phyloP scores from a whole-genome alignment of 352 stramenopile species.

The Globisporangium mamillatum region DNA sequence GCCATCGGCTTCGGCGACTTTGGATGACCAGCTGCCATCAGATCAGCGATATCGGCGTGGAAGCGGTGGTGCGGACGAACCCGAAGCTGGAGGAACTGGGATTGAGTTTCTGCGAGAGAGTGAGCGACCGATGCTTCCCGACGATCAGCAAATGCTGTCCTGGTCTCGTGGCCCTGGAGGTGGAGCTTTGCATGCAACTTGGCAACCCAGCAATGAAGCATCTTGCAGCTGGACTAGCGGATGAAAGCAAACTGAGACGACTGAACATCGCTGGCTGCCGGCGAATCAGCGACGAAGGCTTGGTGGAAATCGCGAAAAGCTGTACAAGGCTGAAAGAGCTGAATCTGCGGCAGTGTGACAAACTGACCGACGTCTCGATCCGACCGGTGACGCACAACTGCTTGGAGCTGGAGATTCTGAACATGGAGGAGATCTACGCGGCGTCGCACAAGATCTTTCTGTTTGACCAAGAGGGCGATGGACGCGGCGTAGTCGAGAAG shows the following conservation, averaged over 20 bases:
- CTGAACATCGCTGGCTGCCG: constrained; percentile 82
- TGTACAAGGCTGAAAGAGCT: constrained; percentile 63
- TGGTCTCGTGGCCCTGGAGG: constrained; percentile 38
- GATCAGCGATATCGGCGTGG: constrained; percentile 77
- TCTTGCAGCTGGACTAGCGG: constrained; percentile 41
- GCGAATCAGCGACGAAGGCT: constrained; percentile 72
- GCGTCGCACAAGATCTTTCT: constrained; percentile 76
- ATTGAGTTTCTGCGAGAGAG: constrained; percentile 62
- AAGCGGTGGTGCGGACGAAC: constrained; percentile 53
- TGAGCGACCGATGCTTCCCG: constrained; percentile 63
- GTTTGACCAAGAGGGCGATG: constrained; percentile 84
- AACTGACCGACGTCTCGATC: constrained; percentile 77
- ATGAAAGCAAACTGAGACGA: constrained; percentile 43
- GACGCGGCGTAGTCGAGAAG: constrained; percentile 72
- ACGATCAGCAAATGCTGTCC: constrained; percentile 50
- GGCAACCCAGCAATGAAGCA: constrained; percentile 51
- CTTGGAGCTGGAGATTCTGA: constrained; percentile 69
- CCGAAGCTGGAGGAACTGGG: constrained; percentile 50
- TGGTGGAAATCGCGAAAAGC: constrained; percentile 61
- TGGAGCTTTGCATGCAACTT: constrained; percentile 68
- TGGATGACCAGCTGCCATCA: constrained; percentile 57
- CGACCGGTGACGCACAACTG: constrained; percentile 80
- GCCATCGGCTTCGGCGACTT: constrained; percentile 46
- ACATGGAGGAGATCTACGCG: constrained; percentile 77
- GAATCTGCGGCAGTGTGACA: constrained; percentile 78